These are phyloP conservation scores for Suillus bovinus DNA, from an alignment of 768 basidiomycete species.

Conservation along the genomic window DNA sequence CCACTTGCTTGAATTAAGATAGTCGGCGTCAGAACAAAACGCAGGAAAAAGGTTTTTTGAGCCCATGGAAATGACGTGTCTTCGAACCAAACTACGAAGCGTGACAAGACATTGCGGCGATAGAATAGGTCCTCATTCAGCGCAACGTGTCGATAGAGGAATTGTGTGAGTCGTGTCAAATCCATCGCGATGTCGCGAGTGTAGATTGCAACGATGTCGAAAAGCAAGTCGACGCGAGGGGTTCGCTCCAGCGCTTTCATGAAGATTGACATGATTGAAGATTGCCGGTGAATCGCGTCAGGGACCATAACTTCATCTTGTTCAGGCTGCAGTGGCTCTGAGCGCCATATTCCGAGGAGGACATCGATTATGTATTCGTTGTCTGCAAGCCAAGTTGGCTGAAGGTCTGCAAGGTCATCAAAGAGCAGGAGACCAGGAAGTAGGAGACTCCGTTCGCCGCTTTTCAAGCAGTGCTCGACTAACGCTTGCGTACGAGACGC, in stretches of 20 bases:
- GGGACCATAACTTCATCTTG: slow-evolving; percentile 43
- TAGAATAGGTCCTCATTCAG: slow-evolving; percentile 64
- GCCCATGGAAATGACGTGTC: slow-evolving; percentile 60
- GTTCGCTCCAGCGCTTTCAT: slow-evolving; percentile 64
- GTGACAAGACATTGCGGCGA: slow-evolving; percentile 80
- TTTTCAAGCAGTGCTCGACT: slow-evolving; percentile 50
- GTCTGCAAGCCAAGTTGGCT: slow-evolving; percentile 71
- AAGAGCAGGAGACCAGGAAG: slow-evolving; percentile 76
- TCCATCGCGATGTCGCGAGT: slow-evolving; percentile 82
- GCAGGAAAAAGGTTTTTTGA: slow-evolving; percentile 79
- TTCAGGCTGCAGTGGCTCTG: slow-evolving; percentile 46
- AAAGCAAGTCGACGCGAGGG: slow-evolving; percentile 85
- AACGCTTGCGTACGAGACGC: slow-evolving; percentile 58
- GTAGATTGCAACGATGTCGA: slow-evolving; percentile 83
- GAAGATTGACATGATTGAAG: slow-evolving; percentile 76
- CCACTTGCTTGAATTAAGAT: slow-evolving; percentile 75
- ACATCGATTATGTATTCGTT: slow-evolving; percentile 68
- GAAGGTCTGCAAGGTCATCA: slow-evolving; percentile 68
- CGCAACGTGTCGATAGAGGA: slow-evolving; percentile 86
- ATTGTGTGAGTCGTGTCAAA: slow-evolving; percentile 72
- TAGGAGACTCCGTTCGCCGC: slow-evolving; percentile 49
- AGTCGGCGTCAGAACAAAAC: slow-evolving; percentile 85
- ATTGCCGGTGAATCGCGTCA: slow-evolving; percentile 59
- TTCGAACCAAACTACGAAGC: slow-evolving; percentile 86
- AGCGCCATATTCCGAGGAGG: slow-evolving; percentile 72